Base-by-base conservation (phyloP, 441 rosid genomes). In the Arabidopsis hybrid region DNA sequence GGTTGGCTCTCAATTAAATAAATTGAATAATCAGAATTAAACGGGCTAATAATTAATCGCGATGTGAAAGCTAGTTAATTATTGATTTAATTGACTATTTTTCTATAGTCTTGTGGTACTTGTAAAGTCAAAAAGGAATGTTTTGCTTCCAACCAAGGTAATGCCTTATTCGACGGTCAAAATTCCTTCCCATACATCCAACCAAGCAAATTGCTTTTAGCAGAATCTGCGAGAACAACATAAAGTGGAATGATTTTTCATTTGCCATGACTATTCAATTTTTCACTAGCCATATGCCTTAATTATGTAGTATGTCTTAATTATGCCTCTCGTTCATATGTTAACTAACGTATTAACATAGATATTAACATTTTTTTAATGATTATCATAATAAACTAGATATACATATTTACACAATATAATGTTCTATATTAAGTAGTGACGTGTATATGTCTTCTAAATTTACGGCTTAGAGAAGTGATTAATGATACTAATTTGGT, bases 131-230 rank as follows among this genome's bases (percentile, higher is more conserved):
- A 60, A 57, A 73, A 52, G 14, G 36, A 39, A 66, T 58, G 60
- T 49, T 58, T 58, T 7, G 13, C 29, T 51, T 57, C 59, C 60
- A 73, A 43, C 51, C 18, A 65, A 57, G 16, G 32, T 2, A 57
- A 58, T 64, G 13, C 52, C 59, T 57, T 74, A 66, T 58, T 74
- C 45, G 60, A 74, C 36, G 45, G 78, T 49, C 78, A 39, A 74
- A 46, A 49, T 65, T 65, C 72, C 35, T 65, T 73, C 13, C 11
- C 7, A 65, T 56, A 6, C 42, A 46, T 65, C 51, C 65, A 58
- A 57, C 66, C 29, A 45, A 72, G 31, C 38, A 53, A 53, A 57
- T 43, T 34, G 58, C 18, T 65, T 71, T 7, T 16, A 4, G 36
- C 49, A 55, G 46, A 63, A 55, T 55, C 55, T 63, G 35, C 6